Percentiles rank a stretch among this genome's conserved stretches.
These are phyloP conservation scores for Aureobasidium sp. DNA, from an alignment of 2,329 filamentous ascomycete genomes.

Conservation along the genomic window DNA sequence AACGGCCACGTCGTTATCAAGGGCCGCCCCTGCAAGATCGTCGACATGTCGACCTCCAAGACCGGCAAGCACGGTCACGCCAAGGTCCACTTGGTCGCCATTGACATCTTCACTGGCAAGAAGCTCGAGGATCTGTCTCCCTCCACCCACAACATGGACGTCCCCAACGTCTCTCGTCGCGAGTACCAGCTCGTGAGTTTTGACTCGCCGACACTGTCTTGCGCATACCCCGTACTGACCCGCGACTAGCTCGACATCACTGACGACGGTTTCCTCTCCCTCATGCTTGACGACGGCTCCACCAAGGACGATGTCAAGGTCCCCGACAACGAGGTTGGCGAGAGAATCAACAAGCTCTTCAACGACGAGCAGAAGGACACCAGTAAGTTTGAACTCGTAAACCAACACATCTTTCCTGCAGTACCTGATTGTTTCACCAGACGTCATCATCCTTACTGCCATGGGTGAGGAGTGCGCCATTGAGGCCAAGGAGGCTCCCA, in stretches of 20 bases:
- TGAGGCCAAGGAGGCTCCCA: slow-evolving; percentile 88
- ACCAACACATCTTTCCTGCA: neutral
- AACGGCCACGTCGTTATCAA: slow-evolving; percentile 99
- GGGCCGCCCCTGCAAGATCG: slow-evolving; percentile 98
- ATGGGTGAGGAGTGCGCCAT: slow-evolving; percentile 94
- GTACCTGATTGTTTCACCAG: slow-evolving; percentile 42
- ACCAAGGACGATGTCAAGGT: slow-evolving; percentile 94
- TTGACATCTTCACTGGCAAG: slow-evolving; percentile 99
- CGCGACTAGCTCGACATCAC: slow-evolving; percentile 72
- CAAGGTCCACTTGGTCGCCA: slow-evolving; percentile 96
- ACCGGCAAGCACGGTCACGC: slow-evolving; percentile 99
- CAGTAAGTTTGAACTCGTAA: slow-evolving; percentile 57
- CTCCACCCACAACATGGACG: slow-evolving; percentile 96
- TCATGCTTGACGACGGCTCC: slow-evolving; percentile 79
- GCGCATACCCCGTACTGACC: slow-evolving; percentile 20
- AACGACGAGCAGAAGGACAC: slow-evolving; percentile 79
- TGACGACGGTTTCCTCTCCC: slow-evolving; percentile 89
- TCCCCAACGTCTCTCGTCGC: slow-evolving; percentile 82
- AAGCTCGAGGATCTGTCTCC: slow-evolving; percentile 99
- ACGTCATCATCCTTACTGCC: slow-evolving; percentile 84
- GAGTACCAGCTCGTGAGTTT: slow-evolving; percentile 89
- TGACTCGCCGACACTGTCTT: neutral
- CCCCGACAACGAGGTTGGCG: slow-evolving; percentile 81
- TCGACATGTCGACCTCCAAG: slow-evolving; percentile 99
- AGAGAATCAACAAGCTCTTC: slow-evolving; percentile 79